Base-by-base conservation (phyloP, 2,329 filamentous ascomycete genomes). In the Cordyceps cateniannulata region DNA sequence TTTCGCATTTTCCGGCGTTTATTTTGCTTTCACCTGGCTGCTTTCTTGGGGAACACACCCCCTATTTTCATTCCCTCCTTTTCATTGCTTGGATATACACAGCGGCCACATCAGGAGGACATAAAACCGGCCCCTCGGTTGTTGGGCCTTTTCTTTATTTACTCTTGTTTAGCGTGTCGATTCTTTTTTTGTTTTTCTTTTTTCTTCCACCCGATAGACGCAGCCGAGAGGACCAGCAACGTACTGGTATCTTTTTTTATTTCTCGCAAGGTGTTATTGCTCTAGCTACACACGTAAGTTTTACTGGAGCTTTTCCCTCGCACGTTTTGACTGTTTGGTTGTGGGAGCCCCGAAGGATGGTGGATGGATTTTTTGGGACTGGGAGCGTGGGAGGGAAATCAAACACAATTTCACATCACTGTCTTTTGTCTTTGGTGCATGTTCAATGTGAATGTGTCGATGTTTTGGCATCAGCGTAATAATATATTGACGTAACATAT, bases 1-100 rank as follows among this genome's bases (percentile, higher is more conserved):
- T 25, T 52, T 52, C 53, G 54, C 47, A 59, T 50, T 22, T 32
- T 40, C 32, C 44, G 60, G 60, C 51, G 45, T 63, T 38, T 35
- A 29, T 3, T 32, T 51, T 50, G 29, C 56, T 52, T 44, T 27
- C 18, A 29, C 22, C 20, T 29, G 45, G 18, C 10, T 42, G 18
- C 44, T 52, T 49, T 58, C 14, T 12, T 24, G 29, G 42, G 38
- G 20, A 40, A 35, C 20, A 56, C 27, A 14, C 25, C 10, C 24
- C 27, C 20, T 38, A 25, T 22, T 45, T 14, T 32, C 44, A n/a
- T 29, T 40, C 32, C 14, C 44, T 40, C 27, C 6, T 18, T 49
- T 16, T 16, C 9, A 40, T 57, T 57, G 54, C 54, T 57, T 57
- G 54, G 54, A 57, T 49, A 57, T 49, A 47, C 12, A 47, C 10